Evolutionary conservation across 2,329 filamentous ascomycete genomes (phyloP).

Genomic region (Biscogniauxia sp.): DNA sequence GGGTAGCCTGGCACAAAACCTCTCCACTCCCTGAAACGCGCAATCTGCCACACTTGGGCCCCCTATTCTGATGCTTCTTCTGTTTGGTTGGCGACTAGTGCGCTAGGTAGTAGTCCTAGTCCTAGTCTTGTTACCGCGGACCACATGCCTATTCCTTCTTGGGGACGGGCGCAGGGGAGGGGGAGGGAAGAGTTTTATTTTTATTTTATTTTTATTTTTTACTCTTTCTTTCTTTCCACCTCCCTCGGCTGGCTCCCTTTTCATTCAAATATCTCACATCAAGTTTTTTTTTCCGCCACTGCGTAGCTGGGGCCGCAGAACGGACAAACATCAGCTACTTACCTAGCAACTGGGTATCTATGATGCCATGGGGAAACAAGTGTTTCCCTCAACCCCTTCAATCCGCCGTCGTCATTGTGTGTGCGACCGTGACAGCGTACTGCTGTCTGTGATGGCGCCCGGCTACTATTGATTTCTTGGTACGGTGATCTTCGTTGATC

Average conservation of each 20-base stretch:
- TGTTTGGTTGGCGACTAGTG: slow-evolving; percentile 13
- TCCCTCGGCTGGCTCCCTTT: too few relatives aligned
- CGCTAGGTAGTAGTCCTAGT: background rate
- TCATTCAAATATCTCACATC: background rate
- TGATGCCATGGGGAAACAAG: background rate
- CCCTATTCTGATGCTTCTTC: slow-evolving; percentile 20
- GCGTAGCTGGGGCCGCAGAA: background rate
- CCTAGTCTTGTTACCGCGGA: background rate
- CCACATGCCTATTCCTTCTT: background rate
- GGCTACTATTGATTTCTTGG: slow-evolving; percentile 20
- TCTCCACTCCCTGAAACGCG: slow-evolving; percentile 32
- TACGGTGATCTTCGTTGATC: slow-evolving; percentile 27
- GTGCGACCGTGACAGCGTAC: slow-evolving; percentile 17
- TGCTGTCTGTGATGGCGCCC: slow-evolving; percentile 4
- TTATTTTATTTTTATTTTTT: too few relatives aligned
- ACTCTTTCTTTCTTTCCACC: too few relatives aligned
- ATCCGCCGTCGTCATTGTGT: background rate
- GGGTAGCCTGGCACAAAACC: slow-evolving; percentile 21
- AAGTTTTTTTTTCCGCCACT: slow-evolving; percentile 9
- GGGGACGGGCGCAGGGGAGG: background rate
- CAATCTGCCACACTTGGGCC: slow-evolving; percentile 21
- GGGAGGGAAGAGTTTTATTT: background rate
- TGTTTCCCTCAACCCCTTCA: background rate
- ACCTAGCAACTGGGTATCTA: too few relatives aligned
- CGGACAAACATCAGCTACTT: background rate